A percentile compares a stretch with the other conserved stretches of the same genome.
Conservation (phyloP, 495 filamentous ascomycete genomes). For the Neurospora sublineolata region DNA sequence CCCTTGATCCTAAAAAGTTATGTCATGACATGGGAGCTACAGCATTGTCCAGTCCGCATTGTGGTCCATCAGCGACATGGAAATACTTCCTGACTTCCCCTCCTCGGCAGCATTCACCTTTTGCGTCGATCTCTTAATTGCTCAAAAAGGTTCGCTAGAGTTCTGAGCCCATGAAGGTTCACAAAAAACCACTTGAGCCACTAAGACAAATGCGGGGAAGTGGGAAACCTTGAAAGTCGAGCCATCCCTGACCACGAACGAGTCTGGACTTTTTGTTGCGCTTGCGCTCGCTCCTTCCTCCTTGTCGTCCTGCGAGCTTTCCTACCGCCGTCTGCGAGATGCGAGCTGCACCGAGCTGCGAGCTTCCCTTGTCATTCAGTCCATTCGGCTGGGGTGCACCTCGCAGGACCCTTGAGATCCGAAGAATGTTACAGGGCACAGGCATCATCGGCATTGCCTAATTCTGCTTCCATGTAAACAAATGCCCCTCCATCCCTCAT, state of each 20-base stretch:
- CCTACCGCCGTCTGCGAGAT: neutral
- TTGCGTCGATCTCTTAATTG: neutral
- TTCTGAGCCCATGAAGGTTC: neutral
- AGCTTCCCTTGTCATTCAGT: neutral
- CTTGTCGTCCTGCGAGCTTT: neutral
- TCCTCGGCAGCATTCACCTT: neutral
- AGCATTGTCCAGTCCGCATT: neutral
- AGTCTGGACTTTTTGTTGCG: neutral
- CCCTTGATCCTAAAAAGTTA: neutral
- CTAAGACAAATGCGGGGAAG: neutral
- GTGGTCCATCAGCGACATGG: neutral
- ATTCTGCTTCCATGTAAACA: neutral
- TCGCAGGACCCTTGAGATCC: neutral
- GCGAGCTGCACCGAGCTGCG: neutral
- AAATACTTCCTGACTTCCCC: neutral
- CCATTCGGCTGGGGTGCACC: neutral
- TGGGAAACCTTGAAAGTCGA: neutral
- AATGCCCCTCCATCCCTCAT: neutral
- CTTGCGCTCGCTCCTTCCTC: neutral
- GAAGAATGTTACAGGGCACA: neutral
- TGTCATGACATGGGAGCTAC: neutral
- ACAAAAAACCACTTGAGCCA: neutral
- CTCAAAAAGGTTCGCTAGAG: neutral
- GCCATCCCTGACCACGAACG: neutral
- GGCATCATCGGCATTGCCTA: neutral